phyloP scores from a whole-genome alignment of 176 grass and related monocot species.

The Saccharum officinarum region DNA sequence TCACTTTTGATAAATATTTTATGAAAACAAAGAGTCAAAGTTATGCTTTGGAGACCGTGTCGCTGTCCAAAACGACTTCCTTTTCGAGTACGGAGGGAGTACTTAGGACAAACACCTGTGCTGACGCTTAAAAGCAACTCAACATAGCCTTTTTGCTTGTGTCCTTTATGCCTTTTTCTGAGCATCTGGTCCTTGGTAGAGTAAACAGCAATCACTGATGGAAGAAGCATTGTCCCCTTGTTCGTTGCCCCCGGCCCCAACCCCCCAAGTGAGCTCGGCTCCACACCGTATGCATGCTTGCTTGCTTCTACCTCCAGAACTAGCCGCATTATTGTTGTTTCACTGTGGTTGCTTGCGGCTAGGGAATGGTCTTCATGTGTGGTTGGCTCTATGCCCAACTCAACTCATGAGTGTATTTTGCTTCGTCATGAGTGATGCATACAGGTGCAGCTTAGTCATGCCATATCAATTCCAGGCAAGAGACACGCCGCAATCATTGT shows the following conservation, averaged over 20 bases:
- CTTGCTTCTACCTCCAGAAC: constrained; percentile 21
- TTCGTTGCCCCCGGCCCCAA: constrained; percentile 19
- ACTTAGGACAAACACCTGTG: constrained; percentile 57
- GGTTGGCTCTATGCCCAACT: constrained; percentile 41
- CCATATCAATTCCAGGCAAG: constrained; percentile 36
- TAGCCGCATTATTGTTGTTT: constrained; percentile 31
- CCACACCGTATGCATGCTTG: constrained; percentile 38
- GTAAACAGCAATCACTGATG: constrained; percentile 66
- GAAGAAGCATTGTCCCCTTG: constrained; percentile 59
- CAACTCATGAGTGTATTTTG: constrained; percentile 48
- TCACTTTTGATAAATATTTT: too few relatives aligned
- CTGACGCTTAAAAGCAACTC: constrained; percentile 57
- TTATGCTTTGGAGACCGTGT: too few relatives aligned
- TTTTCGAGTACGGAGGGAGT: too few relatives aligned
- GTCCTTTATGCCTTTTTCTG: constrained; percentile 37
- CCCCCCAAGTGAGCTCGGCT: constrained; percentile 24
- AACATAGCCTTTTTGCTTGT: constrained; percentile 42
- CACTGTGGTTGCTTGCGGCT: constrained; percentile 32
- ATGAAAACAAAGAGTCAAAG: too few relatives aligned
- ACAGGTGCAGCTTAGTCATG: constrained; percentile 21
- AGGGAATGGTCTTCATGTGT: constrained; percentile 44
- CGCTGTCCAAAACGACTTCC: too few relatives aligned
- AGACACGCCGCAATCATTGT: constrained; percentile 40
- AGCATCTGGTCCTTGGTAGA: constrained; percentile 51
- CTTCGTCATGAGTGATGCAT: constrained; percentile 12